These are phyloP conservation scores for Arthrobotrys sinensis DNA, from an alignment of 2,329 filamentous ascomycete species.

Conservation along the genomic window DNA sequence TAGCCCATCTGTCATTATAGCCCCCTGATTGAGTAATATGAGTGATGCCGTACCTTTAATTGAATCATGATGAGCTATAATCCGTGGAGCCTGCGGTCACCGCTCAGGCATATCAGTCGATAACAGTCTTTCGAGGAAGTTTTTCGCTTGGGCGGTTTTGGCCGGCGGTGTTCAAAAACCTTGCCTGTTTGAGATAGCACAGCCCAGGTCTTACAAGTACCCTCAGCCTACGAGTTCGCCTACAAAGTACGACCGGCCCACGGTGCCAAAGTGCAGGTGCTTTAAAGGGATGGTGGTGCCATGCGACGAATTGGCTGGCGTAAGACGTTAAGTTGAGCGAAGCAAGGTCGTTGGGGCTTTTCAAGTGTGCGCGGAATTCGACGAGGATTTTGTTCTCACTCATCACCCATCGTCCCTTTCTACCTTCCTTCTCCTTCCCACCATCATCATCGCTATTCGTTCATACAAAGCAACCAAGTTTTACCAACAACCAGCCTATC, in stretches of 20 bases:
- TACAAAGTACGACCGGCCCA: conserved; percentile 26
- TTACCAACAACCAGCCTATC: conserved; percentile 6
- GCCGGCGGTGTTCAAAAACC: conserved; percentile 23
- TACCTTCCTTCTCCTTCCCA: conserved; percentile 16
- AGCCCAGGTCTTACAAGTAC: conserved; percentile 20
- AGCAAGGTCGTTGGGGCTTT: conserved; percentile 9
- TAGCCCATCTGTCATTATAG: conserved; percentile 34
- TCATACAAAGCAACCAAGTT: conserved; percentile 3
- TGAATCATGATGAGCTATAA: conserved; percentile 83
- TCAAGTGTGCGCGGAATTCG: not conserved
- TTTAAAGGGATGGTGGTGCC: conserved; percentile 38
- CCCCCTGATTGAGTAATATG: conserved; percentile 11
- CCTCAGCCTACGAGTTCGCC: conserved; percentile 38
- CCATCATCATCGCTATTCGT: conserved; percentile 25
- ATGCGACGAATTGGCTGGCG: conserved; percentile 12
- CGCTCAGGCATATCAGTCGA: conserved; percentile 45
- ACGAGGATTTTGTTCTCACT: conserved; percentile 17
- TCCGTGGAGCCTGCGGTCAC: conserved; percentile 43
- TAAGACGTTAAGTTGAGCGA: conserved; percentile 27
- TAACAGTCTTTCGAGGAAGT: conserved; percentile 16
- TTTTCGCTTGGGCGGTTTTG: conserved; percentile 28
- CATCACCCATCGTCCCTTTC: not conserved
- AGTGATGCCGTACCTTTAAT: conserved; percentile 76
- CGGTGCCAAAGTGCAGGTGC: conserved; percentile 41
- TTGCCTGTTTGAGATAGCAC: conserved; percentile 44